Base-by-base conservation (phyloP, 140 eudicot genomes). In the Bidens hawaiensis region DNA sequence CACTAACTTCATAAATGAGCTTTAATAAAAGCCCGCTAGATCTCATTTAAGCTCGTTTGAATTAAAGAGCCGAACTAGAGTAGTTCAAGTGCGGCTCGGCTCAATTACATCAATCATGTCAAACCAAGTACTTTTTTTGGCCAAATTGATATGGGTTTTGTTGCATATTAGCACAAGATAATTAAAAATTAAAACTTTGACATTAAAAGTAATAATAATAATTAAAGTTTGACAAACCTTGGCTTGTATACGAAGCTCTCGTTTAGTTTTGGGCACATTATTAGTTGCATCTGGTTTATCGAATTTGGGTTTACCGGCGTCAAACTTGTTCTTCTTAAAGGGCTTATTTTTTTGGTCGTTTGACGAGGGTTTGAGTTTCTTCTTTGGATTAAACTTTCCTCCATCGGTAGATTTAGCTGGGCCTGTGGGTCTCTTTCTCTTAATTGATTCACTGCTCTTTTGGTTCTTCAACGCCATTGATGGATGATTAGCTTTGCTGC, bases 401-500 rank as follows among this genome's bases (percentile, higher is more conserved):
- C 75, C 95, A 21, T 46, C 62, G 4, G 56, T 70, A 45, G 53
- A 79, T 16, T 42, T 47, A 23, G 77, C 67, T 10, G 52, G 31
- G 3, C 54, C 76, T 13, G 81, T 46, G 6, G 24, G 5, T 24
- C 75, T 17, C 76, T 81, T 87, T 54, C 94, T 59, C 76, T 87
- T 87, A 55, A 69, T 80, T 28, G 81, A 48, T n/a, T 76, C 71
- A 18, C 19, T 40, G 81, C 58, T 57, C 23, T 43, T 31, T 10
- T 71, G 72, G 34, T 72, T 78, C 69, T 64, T 87, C 65, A 85
- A 56, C 86, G 89, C 96, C 95, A 87, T 87, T 52, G 81, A 27
- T 62, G 75, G 80, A 22, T 67, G 31, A 25, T 12, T 18, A 59
- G 38, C 11, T 12, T 18, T 46, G 38, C 11, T 5, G 38, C 25